Conservation (phyloP, 2,329 filamentous ascomycete species). For the Cladosporium oxysporum region DNA sequence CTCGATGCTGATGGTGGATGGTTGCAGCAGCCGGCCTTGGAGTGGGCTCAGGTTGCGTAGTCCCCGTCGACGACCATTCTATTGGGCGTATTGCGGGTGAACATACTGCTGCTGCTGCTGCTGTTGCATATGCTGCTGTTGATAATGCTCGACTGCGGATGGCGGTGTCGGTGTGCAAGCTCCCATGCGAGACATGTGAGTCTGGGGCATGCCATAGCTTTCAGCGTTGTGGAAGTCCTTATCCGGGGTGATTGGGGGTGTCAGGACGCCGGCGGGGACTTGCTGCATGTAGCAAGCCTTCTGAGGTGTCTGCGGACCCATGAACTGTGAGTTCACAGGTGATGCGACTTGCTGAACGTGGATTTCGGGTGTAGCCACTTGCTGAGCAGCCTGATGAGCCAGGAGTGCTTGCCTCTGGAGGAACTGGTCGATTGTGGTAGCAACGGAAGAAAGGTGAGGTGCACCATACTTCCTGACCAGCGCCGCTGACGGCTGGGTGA, state of each 20-base stretch:
- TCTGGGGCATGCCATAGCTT: conserved; percentile 30
- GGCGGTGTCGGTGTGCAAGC: conserved; percentile 38
- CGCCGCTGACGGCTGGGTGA: conserved; percentile 68
- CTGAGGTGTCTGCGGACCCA: conserved; percentile 76
- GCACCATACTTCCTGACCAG: conserved; percentile 69
- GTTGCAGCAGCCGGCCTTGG: conserved; percentile 1
- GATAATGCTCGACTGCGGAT: conserved; percentile 31
- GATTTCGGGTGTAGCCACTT: conserved; percentile 19
- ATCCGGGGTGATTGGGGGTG: conserved; percentile 83
- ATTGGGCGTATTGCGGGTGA: conserved; percentile 35
- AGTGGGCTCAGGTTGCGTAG: neutral
- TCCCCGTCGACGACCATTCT: conserved; percentile 14
- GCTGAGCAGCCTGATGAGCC: conserved; percentile 33
- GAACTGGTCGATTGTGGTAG: conserved; percentile 66
- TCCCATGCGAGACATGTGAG: conserved; percentile 29
- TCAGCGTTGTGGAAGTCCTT: conserved; percentile 39
- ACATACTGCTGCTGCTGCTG: conserved; percentile 26
- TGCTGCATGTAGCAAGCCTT: conserved; percentile 68
- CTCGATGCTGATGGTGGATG: conserved; percentile 11
- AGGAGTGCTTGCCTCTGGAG: conserved; percentile 58
- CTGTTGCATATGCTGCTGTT: conserved; percentile 27
- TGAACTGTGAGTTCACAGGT: conserved; percentile 43
- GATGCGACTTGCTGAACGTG: conserved; percentile 21
- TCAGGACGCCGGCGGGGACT: conserved; percentile 74
- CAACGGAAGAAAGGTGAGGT: conserved; percentile 64